Conservation (phyloP, 2,329 filamentous ascomycete genomes). For the Aureobasidium namibiae region DNA sequence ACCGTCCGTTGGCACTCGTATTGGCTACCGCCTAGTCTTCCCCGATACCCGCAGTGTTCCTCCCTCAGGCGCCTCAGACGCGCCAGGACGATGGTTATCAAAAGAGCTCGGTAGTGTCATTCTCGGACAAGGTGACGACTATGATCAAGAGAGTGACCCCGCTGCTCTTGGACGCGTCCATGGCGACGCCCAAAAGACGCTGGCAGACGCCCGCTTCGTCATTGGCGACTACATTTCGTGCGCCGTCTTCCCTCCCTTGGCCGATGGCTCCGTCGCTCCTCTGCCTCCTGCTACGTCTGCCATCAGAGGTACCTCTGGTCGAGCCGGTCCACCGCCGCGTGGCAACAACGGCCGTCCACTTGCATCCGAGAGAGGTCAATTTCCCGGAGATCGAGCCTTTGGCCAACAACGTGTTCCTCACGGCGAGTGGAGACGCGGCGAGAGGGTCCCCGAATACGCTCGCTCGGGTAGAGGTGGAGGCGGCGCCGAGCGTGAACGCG, state of each 20-base stretch:
- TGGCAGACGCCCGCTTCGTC: conserved; percentile 71
- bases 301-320: conserved; percentile 35
- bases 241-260: conserved; percentile 66
- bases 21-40: conserved; percentile 82
- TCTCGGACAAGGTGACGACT: conserved; percentile 36
- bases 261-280: conserved; percentile 66
- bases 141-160: conserved; percentile 29
- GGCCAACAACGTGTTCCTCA: conserved; percentile 23
- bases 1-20: conserved; percentile 69
- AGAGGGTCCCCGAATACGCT: conserved; percentile 26
- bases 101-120: conserved; percentile 80
- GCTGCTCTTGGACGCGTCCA: conserved; percentile 32
- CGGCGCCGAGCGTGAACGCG: conserved; percentile 14
- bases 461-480: conserved; percentile 16
- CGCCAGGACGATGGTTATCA: conserved; percentile 57
- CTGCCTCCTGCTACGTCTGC: conserved; percentile 39
- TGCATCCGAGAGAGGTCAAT: conserved; percentile 16
- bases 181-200: conserved; percentile 61
- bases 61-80: conserved; percentile 26
- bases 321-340: conserved; percentile 22
- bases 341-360: conserved; percentile 23
- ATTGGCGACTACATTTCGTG: conserved; percentile 84
- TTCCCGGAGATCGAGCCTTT: conserved; percentile 20
- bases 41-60: conserved; percentile 56
- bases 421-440: conserved; percentile 33